phyloP scores from a whole-genome alignment of 1,284 basidiomycete species.

The Hemileia vastatrix region DNA sequence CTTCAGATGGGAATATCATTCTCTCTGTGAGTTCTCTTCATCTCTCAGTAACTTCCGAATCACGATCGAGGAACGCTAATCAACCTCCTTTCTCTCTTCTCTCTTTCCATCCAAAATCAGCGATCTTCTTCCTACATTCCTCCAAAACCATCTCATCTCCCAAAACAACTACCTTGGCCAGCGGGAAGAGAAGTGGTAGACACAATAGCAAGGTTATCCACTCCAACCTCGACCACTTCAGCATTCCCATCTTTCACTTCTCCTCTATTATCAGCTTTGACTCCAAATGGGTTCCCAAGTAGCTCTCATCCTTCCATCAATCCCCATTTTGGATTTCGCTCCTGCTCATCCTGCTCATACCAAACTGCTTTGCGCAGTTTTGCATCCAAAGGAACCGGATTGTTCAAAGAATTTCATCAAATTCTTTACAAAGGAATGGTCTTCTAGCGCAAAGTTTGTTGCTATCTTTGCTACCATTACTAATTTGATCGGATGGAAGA shows the following conservation, averaged over 20 bases:
- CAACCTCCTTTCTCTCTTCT: background rate
- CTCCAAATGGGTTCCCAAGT: conserved; percentile 30
- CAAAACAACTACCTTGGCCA: conserved; percentile 32
- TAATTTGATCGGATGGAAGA: conserved; percentile 25
- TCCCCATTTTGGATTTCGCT: conserved; percentile 34
- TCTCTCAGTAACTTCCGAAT: no score
- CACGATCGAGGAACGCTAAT: no score
- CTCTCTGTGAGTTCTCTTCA: no score
- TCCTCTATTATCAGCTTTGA: conserved; percentile 33
- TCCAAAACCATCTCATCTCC: conserved; percentile 31
- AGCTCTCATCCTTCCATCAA: conserved; percentile 31
- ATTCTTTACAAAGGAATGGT: conserved; percentile 33
- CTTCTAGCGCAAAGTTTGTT: conserved; percentile 32
- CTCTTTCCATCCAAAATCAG: conserved; percentile 25
- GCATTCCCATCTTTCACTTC: conserved; percentile 36
- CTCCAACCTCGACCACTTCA: conserved; percentile 26
- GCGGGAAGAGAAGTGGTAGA: conserved; percentile 29
- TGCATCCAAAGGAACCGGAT: conserved; percentile 35
- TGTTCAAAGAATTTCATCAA: conserved; percentile 29
- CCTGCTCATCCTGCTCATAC: conserved; percentile 36
- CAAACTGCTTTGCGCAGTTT: conserved; percentile 31
- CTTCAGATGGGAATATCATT: no score
- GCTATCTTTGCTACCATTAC: conserved; percentile 28
- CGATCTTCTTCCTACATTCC: conserved; percentile 35
- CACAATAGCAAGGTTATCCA: conserved; percentile 31